Base-by-base conservation (phyloP, 2,329 filamentous ascomycete species). In the Claviceps monticola region DNA sequence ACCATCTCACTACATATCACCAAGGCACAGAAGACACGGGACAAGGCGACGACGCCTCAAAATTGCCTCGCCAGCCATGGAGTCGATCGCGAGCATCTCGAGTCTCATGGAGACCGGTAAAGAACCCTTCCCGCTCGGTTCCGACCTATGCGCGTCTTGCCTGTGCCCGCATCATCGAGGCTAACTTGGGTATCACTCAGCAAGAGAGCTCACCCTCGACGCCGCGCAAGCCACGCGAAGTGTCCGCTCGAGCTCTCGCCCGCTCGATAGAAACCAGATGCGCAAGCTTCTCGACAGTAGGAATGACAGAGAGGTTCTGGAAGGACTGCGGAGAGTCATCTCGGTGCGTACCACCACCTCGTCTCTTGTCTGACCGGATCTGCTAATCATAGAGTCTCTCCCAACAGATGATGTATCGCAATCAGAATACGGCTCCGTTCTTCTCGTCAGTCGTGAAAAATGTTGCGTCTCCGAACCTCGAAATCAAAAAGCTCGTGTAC, bases 381-480 rank as follows among this genome's bases (percentile, higher is more conserved):
- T 36, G 51, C 55, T 43, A 41, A 50, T 39, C 14, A 38, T 19
- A 23, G n/a, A 14, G 16, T 16, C 5, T 41, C 11, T 16, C 1
- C 14, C 16, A 41, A 14, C 62, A 95, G 88, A 91, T 97, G 85
- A 95, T 95, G 82, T 97, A 96, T 71, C 82, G 83, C 59, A 82
- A 86, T 60, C 87, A 94, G 66, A 84, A 88, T 59, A 95, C 89
- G 53, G 76, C 95, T 2, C 83, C 87, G 21, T 95, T 91, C 75
- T 98, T 98, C 74, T 95, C 91, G n/a, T 86, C 89, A 23, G 86
- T 98, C 51, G 88, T 98, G 66, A 98, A 98, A 73, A 98, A 97
- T 61, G 88, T 96, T 54, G 91, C 91, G 29, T 95, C 88, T 39
- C 86, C 90, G 14, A 95, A 89, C 61, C 78, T 96, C 61, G 89